phyloP scores from a whole-genome alignment of 192 early-diverging fungal genomes.

The Chytriomyces sp. region DNA sequence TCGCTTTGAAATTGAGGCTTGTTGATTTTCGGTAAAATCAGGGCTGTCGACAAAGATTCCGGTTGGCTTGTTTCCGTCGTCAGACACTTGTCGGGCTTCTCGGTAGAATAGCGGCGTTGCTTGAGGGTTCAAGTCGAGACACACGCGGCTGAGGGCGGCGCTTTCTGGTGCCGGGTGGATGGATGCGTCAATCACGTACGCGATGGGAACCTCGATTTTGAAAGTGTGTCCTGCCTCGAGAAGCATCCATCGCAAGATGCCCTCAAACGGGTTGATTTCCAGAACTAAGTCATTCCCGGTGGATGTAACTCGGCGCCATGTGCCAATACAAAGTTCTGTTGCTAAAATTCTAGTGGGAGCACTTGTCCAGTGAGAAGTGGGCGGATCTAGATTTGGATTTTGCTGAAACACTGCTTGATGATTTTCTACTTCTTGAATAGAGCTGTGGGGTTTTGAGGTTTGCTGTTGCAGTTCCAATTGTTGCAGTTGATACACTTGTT shows the following conservation, averaged over 20 bases:
- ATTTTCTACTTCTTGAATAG: too few species aligned
- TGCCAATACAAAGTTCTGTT: slow-evolving; percentile 26
- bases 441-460: too few species aligned
- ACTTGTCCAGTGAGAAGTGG: too few species aligned
- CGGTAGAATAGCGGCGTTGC: slow-evolving; percentile 21
- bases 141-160: not conserved
- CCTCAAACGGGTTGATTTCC: slow-evolving; percentile 15
- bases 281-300: slow-evolving; percentile 4
- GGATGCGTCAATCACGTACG: slow-evolving; percentile 24
- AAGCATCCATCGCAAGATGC: slow-evolving; percentile 19
- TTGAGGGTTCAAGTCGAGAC: slow-evolving; percentile 3
- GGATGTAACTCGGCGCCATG: slow-evolving; percentile 32
- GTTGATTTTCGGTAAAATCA: slow-evolving; percentile 28
- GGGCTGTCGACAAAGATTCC: slow-evolving; percentile 14
- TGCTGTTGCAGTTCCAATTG: too few species aligned
- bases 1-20: slow-evolving; percentile 1
- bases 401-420: too few species aligned
- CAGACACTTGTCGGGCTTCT: not conserved
- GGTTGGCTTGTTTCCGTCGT: not conserved
- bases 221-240: slow-evolving; percentile 25
- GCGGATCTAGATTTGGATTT: too few species aligned
- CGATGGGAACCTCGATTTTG: slow-evolving; percentile 23
- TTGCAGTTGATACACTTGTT: too few species aligned
- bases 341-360: slow-evolving; percentile 9
- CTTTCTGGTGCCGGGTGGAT: slow-evolving; percentile 3